Base-by-base conservation (phyloP, 1,284 basidiomycete genomes). In the Anthracocystis walkeri region DNA sequence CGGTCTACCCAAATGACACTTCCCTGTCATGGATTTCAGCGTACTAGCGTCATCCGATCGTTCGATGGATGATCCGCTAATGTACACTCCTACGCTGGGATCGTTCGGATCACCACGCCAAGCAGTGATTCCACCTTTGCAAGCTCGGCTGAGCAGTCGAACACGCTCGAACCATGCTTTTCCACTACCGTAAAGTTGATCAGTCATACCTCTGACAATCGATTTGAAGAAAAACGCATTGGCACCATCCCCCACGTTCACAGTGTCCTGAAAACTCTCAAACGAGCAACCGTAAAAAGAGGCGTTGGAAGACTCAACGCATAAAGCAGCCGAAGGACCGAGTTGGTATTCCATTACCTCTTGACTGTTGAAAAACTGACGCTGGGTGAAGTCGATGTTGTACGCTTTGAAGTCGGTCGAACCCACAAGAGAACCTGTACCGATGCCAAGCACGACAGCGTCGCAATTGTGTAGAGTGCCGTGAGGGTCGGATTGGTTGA, bases 81-180 rank as follows among this genome's bases (percentile, higher is more conserved):
- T 42, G 48, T 74, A 75, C 16, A 75, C 67, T 2, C 72, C 66
- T 16, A 62, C 42, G 3, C 5, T 18, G 0, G 58, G 35, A 38
- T 75, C 60, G 16, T 33, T 14, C 1, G 71, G 54, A 35, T 74
- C 57, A n/a, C 72, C 67, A 14, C 64, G 53, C 72, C 72, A 75
- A 25, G 72, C 72, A 4, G 72, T 61, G 53, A 75, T 69, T 0
- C 67, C 72, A 7, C 72, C 72, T 0, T 60, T 57, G 18, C 67
- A 70, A 1, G 59, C 72, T 1, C 72, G 45, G 6, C 48, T 59
- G n/a, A 70, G 54, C 45, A 75, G 56, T 21, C 27, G 31, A n/a
- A 48, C 56, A 0, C n/a, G 21, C 21, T 75, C 72, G n/a, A 75
- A 66, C 72, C 72, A 75, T 16, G 72, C 72, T 33, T 63, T 61